Base-by-base conservation (phyloP, 106 monocot genomes). In the Apostasia shenzhenica region DNA sequence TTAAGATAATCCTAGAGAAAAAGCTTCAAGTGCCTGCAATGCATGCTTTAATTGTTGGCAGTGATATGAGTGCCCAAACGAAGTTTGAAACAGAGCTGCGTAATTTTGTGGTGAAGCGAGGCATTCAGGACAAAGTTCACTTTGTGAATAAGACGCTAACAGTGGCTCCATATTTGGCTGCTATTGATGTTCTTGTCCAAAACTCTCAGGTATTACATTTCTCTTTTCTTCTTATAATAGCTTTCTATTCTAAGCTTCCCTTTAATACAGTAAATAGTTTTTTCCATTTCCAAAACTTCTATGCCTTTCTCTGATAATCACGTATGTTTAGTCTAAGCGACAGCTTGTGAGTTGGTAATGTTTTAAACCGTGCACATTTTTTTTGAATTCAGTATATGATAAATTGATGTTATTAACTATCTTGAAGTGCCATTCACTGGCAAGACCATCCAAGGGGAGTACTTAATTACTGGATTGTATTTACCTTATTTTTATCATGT, bases 141-240 rank as follows among this genome's bases (percentile, higher is more conserved):
- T 99, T 99, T 76, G 92, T 99, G 41, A 92, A 99, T 62, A 99
- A 99, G 67, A 80, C 97, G 41, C 75, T 99, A 65, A 75, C 86
- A 45, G 92, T 99, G 57, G 80, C 87, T 71, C 92, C 97, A 54
- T 99, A 89, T 67, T 75, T 99, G 71, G 89, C 97, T 66, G 97
- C 97, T 26, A 89, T 85, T 41, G 97, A 99, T 80, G 89, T 92
- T 63, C 89, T 99, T 70, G 87, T 92, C 42, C 97, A 99, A 57
- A 99, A 99, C 41, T 99, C 97, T 68, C 95, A 99, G 92, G 95
- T 95, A 83, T 63, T 72, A 1, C 48, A 54, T 6, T 55, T 13
- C 11, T 38, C 43, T 68, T 55, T 12, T 51, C 48, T 44, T 67
- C 58, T 54, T 2, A 5, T 9, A 70, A 1, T 63, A 45, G 39